Evolutionary conservation across 192 early-diverging fungal species (phyloP), one percentile per base, ranked within the genome.

Genomic region (Coemansia sp.): DNA sequence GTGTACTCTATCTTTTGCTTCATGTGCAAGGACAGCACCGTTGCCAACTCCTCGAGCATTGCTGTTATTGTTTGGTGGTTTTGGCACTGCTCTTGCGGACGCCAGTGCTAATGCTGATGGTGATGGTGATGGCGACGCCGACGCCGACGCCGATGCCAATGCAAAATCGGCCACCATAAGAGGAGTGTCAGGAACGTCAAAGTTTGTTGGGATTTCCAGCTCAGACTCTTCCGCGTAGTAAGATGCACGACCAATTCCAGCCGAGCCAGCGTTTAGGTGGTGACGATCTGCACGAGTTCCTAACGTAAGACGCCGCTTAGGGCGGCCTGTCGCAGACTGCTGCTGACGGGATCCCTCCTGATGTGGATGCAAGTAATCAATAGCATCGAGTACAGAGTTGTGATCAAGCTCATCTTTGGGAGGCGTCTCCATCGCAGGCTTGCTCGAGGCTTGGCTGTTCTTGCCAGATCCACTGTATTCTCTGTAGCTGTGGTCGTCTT

Each of bases 141-240:
- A 61, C 13, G 62, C 33, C 45, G 37, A 18, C 26, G 43, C 67
- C 21, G 61, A 33, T 57, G 10, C 55, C 34, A 31, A 18, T 33
- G n/a, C 18, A 15, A 26, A 57, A 3, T 33, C 30, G 12, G 16
- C 16, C 30, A 15, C 31, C 31, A 34, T 9, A 15, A 57, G 31
- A n/a, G 55, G 55, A 0, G 55, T 33, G 30, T 57, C 55, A 9
- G 58, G 55, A 61, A 78, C 45, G 59, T 78, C 76, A 59, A 78
- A 78, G 63, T 66, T 78, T 33, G 63, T 67, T 9, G 76, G 76
- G 21, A 78, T 57, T 25, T 78, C 76, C n/a, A 68, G 76, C 48
- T 69, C 66, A 1, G 66, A 9, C 43, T 70, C 66, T 12, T 61
- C 61, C 2, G 67, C 62, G 52, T 72, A 78, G 67, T 78, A 78